These are phyloP conservation scores for Ampelomyces quisqualis DNA, from an alignment of 2,329 filamentous ascomycete species.

Conservation along the genomic window DNA sequence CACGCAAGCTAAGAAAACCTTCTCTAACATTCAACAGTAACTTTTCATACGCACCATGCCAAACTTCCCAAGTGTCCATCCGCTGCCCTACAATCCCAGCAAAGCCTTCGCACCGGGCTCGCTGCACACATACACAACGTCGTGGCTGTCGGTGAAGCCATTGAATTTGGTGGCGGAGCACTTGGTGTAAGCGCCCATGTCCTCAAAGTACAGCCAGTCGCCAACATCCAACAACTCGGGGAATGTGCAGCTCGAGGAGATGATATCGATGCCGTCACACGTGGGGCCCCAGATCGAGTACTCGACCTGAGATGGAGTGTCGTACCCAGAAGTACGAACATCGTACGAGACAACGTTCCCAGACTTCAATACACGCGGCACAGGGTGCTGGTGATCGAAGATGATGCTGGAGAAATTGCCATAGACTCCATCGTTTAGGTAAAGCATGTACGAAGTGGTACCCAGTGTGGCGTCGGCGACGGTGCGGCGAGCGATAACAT, in stretches of 20 bases:
- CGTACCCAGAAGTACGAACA: slow-evolving; percentile 37
- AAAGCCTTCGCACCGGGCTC: slow-evolving; percentile 82
- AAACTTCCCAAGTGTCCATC: background rate
- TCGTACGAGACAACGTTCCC: slow-evolving; percentile 60
- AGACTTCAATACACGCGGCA: slow-evolving; percentile 75
- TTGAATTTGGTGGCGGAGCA: slow-evolving; percentile 98
- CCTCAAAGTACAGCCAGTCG: slow-evolving; percentile 98
- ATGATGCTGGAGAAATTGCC: slow-evolving; percentile 99
- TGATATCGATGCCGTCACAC: slow-evolving; percentile 96
- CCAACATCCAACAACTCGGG: slow-evolving; percentile 79
- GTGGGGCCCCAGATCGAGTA: slow-evolving; percentile 99
- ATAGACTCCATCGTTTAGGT: slow-evolving; percentile 96
- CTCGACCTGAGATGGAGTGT: slow-evolving; percentile 61
- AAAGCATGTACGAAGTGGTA: slow-evolving; percentile 86
- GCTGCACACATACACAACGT: slow-evolving; percentile 92
- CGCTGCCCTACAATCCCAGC: slow-evolving; percentile 45
- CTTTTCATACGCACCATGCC: background rate
- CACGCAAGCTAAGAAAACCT: background rate
- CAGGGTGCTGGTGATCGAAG: slow-evolving; percentile 94
- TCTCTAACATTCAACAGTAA: background rate
- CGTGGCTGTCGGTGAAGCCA: slow-evolving; percentile 88
- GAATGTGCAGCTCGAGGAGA: slow-evolving; percentile 78
- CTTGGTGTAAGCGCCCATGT: slow-evolving; percentile 98
- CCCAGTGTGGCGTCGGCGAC: slow-evolving; percentile 69
- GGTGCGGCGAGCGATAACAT: slow-evolving; percentile 92